These are phyloP conservation scores for Boechera stricta DNA, from an alignment of 345 rosid species.

Conservation along the genomic window DNA sequence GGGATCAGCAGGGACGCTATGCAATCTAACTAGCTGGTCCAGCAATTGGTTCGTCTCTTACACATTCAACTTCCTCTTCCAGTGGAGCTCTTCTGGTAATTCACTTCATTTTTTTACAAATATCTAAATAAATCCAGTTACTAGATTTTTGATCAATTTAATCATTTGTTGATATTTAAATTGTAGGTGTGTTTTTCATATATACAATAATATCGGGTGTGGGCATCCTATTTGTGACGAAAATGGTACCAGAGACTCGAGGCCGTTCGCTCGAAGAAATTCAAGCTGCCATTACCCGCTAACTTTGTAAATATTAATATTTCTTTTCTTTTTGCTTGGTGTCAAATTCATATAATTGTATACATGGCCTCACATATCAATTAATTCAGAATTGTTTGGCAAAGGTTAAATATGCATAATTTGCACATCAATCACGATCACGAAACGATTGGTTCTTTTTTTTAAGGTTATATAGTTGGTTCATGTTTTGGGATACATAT, in stretches of 20 bases:
- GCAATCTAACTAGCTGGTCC: conserved; percentile 80
- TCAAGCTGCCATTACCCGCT: conserved; percentile 55
- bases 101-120: background rate
- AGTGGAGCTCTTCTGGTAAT: conserved; percentile 45
- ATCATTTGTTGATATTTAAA: background rate
- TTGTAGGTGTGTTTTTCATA: conserved; percentile 70
- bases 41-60: conserved; percentile 79
- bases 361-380: background rate
- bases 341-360: conserved; percentile 13
- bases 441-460: background rate
- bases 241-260: conserved; percentile 80
- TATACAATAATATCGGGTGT: conserved; percentile 62
- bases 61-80: conserved; percentile 62
- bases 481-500: background rate
- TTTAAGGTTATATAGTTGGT: background rate
- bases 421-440: background rate
- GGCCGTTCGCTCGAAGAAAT: conserved; percentile 80
- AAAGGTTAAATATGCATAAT: background rate
- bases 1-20: conserved; percentile 84
- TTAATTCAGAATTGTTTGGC: conserved; percentile 5
- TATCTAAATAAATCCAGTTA: conserved; percentile 2
- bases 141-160: background rate
- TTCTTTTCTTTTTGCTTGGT: conserved; percentile 8
- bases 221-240: conserved; percentile 68
- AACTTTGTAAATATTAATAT: conserved; percentile 18